Base-by-base conservation (phyloP, 495 filamentous ascomycete genomes). In the Aspergillus conjunctus region DNA sequence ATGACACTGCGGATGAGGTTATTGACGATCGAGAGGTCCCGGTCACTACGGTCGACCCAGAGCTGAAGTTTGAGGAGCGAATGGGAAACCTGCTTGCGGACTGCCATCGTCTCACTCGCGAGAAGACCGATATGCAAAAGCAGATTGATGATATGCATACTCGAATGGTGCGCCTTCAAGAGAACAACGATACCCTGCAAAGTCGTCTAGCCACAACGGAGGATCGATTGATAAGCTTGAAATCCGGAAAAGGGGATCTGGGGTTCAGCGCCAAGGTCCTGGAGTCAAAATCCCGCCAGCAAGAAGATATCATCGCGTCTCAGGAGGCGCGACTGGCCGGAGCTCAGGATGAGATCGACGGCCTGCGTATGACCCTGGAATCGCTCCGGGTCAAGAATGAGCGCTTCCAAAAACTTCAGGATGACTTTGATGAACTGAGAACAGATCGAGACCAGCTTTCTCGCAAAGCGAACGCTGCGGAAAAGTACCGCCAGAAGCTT, bases 391-490 rank as follows among this genome's bases (percentile, higher is more conserved):
- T 53, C n/a, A 59, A 80, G 61, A 77, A 75, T 14, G 73, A 78
- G 53, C 77, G 77, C 3, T 72, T 83, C 33, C 83, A 86, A 52
- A 83, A 82, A 53, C 75, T 88, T 15, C 81, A 86, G 43, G 83
- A 86, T 66, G 84, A 91, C 65, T 82, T 91, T 43, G 84, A 88
- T 59, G 83, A 90, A 58, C 81, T 93, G 39, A 88, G 87, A 59
- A 85, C 83, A 17, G 87, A 92, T 52, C 85, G 87, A 39, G 87
- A 88, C 56, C 85, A 91, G 59, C 81, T 93, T 8, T 78, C 83
- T n/a, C 88, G 89, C 71, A 91, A 91, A 68, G 88, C 91, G 26
- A 95, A 91, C 65, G 85, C 83, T 15, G 81, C 85, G 0, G 89
- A 91, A 57, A 88, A 90, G 59, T 87, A 88, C 64, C 85, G 86